Base-by-base conservation (phyloP, 148 eudicot species). In the Rhododendron simsii region DNA sequence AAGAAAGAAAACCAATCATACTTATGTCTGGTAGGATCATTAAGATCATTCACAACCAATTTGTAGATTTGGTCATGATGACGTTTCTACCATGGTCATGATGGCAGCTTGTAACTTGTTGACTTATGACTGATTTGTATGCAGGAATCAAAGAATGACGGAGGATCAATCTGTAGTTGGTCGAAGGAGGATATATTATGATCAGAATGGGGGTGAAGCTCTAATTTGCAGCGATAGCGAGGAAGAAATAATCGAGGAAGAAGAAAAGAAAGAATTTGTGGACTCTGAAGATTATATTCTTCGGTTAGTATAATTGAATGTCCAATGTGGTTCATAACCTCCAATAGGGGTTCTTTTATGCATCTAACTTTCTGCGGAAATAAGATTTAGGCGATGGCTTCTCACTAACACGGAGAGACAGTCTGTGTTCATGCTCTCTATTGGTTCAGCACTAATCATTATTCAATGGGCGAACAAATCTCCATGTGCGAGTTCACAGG, bases 151-250 rank as follows among this genome's bases (percentile, higher is more conserved):
- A 86, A 96, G 99, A 90, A 97, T 97, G 99, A 88, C 98, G 3
- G 99, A 95, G 86, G 99, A 97, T 84, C 99, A 97, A 83, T 97
- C 99, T 69, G 99, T 97, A 53, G 93, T 97, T 15, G 99, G 99
- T 83, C 91, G 99, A 83, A 93, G 98, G 91, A 93, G 99, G 89
- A 97, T 97, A 71, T 97, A 97, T 87, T 97, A 97, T 88, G 99
- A 97, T 87, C 98, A 90, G 89, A 93, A 83, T 89, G 99, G 98
- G 14, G 99, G 99, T 48, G 99, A 97, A 88, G 98, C 99, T 86
- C 89, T 97, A 77, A 94, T 97, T 82, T 92, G 95, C 85, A 97
- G 99, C 89, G 99, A 97, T 80, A 97, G 99, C 83, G 99, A 97
- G 89, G 99, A 97, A 87, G 99, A 97, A 91, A 90, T 90, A 81